phyloP scores from a whole-genome alignment of 73 alveolate genomes.

The Tetrahymena borealis region DNA sequence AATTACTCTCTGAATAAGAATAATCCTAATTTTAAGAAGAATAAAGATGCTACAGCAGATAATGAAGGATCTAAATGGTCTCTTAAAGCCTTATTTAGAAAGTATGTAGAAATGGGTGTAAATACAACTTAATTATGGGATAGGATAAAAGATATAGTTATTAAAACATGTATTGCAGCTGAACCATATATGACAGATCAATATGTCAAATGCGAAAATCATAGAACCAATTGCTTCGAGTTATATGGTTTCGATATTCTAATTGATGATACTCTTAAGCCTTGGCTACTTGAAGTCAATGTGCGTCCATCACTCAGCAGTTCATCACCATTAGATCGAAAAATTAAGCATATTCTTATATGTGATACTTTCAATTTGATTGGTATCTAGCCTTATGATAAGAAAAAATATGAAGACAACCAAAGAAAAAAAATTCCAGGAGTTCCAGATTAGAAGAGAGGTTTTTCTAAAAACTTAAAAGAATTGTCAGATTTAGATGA shows the following conservation, averaged over 20 bases:
- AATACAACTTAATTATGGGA: constrained; percentile 46
- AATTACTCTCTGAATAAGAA: constrained; percentile 81
- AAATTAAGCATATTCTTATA: constrained; percentile 75
- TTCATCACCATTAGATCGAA: constrained; percentile 78
- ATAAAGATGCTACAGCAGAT: constrained; percentile 59
- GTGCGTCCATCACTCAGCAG: constrained; percentile 84
- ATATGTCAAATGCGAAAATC: constrained; percentile 18
- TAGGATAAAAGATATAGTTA: constrained; percentile 64
- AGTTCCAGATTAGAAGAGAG: neutral
- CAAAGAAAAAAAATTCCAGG: neutral
- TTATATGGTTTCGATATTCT: constrained; percentile 90
- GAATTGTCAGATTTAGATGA: neutral
- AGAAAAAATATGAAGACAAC: constrained; percentile 20
- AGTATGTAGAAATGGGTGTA: constrained; percentile 52
- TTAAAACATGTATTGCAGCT: constrained; percentile 61
- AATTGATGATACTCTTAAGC: constrained; percentile 75
- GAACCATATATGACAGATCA: constrained; percentile 61
- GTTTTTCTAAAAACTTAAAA: neutral
- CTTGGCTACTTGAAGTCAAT: constrained; percentile 92
- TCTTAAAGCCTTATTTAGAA: constrained; percentile 48
- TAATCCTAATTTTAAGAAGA: constrained; percentile 67
- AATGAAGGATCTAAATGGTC: constrained; percentile 88
- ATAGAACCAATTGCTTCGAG: constrained; percentile 75
- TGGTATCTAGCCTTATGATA: constrained; percentile 84
- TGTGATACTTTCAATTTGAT: constrained; percentile 71